A percentile compares a stretch with the other conserved stretches of the same genome.
These are phyloP conservation scores for Hirsutella minnesotensis DNA, from an alignment of 2,329 filamentous ascomycete genomes.

Conservation along the genomic window DNA sequence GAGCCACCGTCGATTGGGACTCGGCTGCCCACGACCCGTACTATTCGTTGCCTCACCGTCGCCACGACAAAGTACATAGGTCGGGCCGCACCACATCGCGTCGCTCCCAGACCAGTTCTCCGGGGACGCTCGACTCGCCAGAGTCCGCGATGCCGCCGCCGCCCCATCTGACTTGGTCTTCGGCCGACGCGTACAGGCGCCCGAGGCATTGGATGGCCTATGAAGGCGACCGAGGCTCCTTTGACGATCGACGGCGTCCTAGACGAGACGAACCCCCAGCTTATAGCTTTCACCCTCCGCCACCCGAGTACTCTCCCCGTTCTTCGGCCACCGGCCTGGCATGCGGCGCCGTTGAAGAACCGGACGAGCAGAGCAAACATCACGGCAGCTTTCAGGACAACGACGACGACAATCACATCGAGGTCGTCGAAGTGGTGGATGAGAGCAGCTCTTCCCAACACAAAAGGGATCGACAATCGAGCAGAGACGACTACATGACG, in stretches of 20 bases:
- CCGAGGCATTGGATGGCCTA: constrained; percentile 15
- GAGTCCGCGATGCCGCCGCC: constrained; percentile 16
- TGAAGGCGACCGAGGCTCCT: constrained; percentile 7
- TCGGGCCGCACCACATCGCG: constrained; percentile 16
- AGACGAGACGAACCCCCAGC: constrained; percentile 8
- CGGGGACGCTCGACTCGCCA: constrained; percentile 16
- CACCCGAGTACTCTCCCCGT: constrained; percentile 1
- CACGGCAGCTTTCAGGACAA: neutral
- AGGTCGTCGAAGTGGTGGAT: constrained; percentile 15
- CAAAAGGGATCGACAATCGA: constrained; percentile 9
- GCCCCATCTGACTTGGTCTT: constrained; percentile 14
- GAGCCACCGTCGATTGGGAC: constrained; percentile 7
- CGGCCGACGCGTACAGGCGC: constrained; percentile 18
- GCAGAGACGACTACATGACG: constrained; percentile 14
- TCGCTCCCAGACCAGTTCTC: constrained; percentile 10
- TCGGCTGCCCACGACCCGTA: constrained; percentile 7
- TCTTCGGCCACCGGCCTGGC: constrained; percentile 3
- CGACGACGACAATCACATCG: constrained; percentile 7
- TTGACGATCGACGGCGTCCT: constrained; percentile 3
- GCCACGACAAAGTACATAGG: constrained; percentile 19
- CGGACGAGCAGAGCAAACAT: too few relatives aligned
- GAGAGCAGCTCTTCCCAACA: constrained; percentile 7
- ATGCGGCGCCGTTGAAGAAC: neutral
- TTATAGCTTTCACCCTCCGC: constrained; percentile 1
- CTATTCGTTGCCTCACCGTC: constrained; percentile 17